These are phyloP conservation scores for Xylaria sp. DNA, from an alignment of 2,329 filamentous ascomycete genomes.

Conservation along the genomic window DNA sequence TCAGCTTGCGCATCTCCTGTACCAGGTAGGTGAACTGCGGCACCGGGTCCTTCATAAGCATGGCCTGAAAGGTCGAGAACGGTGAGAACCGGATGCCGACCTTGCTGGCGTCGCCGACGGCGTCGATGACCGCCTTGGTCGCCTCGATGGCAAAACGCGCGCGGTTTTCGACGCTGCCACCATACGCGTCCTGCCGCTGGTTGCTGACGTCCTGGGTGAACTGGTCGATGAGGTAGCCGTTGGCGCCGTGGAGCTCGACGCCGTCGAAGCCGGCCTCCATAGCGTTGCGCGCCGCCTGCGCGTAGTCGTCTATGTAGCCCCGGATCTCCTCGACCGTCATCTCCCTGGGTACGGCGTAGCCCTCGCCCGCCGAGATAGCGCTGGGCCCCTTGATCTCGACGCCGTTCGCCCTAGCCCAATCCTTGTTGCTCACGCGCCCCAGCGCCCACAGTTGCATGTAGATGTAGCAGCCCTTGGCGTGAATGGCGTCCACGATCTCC, in stretches of 20 bases:
- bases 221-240: constrained; percentile 61
- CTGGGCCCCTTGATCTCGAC: constrained; percentile 54
- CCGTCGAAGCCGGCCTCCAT: constrained; percentile 38
- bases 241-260: constrained; percentile 51
- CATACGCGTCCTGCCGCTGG: constrained; percentile 56
- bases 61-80: constrained; percentile 63
- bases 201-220: constrained; percentile 58
- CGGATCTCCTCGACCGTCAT: constrained; percentile 11
- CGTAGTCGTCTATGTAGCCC: constrained; percentile 12
- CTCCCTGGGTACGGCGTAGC: constrained; percentile 43
- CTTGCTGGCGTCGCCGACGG: constrained; percentile 53
- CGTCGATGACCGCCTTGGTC: too few species aligned
- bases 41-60: constrained; percentile 64
- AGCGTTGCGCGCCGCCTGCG: constrained; percentile 20
- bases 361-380: constrained; percentile 59
- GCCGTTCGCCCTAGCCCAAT: constrained; percentile 38
- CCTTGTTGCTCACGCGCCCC: constrained; percentile 51
- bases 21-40: constrained; percentile 66
- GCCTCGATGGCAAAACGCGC: too few species aligned
- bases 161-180: constrained; percentile 40
- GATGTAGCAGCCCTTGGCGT: constrained; percentile 60
- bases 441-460: constrained; percentile 62
- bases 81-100: constrained; percentile 63
- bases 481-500: constrained; percentile 59
- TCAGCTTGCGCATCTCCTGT: constrained; percentile 50